Base-by-base conservation (phyloP, 1,139 yeast species). In the Diutina mesorugosa region DNA sequence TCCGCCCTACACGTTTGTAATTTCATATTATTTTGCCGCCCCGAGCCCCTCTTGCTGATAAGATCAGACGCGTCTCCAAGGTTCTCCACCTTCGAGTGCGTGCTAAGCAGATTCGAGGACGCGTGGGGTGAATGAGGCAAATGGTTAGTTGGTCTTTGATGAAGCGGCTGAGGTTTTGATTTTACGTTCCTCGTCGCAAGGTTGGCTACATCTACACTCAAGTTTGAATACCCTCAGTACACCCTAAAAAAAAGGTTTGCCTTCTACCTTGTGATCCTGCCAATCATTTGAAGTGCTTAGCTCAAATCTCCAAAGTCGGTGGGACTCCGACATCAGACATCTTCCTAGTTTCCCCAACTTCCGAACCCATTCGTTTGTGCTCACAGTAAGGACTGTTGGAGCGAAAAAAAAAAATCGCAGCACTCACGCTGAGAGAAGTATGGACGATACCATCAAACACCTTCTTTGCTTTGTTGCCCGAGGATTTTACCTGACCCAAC, bases 401-500 rank as follows among this genome's bases (percentile, higher is more conserved):
- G 26, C 26, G 26, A 21, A n/a, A 35, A 35, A n/a, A 35, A 35
- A 35, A 35, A 35, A 35, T n/a, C 41, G 38, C 41, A 35, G 41
- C 41, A 9, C n/a, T 10, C 14, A 35, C 41, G 41, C 41, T 35
- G 41, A 35, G 41, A 35, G 41, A 35, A 35, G 26, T 18, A 55
- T 55, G 56, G 56, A 55, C 46, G 56, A 55, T 18, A 47, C 14
- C 61, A 59, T 10, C 60, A 21, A 58, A 60, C n/a, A 14, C 28
- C 61, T 61, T 47, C 55, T 61, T 55, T 65, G 81, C 65, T 83
- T 86, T 64, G 63, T 61, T 21, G 84, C 85, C 3, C 78, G 98
- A 61, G 95, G 96, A 29, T 93, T 93, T 70, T 93, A 91, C 67
- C 84, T 90, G 55, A 83, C 85, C 54, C 85, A 90, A n/a, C 87